Evolutionary conservation across 2,329 filamentous ascomycete species (phyloP), one percentile per base, ranked within the genome.

Genomic region (Epichloe sp.): DNA sequence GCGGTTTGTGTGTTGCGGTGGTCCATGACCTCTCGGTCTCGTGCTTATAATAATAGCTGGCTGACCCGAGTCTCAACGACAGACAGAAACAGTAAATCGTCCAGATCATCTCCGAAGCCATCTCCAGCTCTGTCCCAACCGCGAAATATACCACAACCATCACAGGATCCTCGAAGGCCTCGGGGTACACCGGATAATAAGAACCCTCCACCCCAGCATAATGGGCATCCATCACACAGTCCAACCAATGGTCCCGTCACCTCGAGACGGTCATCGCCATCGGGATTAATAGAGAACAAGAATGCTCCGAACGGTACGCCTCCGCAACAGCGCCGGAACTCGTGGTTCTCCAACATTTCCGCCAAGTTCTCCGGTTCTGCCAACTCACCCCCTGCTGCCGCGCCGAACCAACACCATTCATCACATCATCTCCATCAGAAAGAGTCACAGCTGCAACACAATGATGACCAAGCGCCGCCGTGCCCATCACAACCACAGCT

Each of bases 261-360:
- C 14, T 49, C 57, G 45, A 61, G 56, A 44, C 58, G 66, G 23
- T 54, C 57, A 3, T 63, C 65, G 35, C 60, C 67, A 46, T 68
- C 67, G 11, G 57, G 60, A 26, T 70, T 67, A n/a, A 57, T 65
- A 54, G 68, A 70, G 10, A 68, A 63, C 52, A 59, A 60, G 40
- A 53, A 41, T 37, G 53, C 55, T 21, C 54, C 58, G 49, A 56
- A 58, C 51, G 58, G 63, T 52, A 62, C 68, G 38, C 67, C 71
- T 2, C 66, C 71, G 7, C 70, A 72, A 45, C 74, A 73, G 44
- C 74, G 80, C 49, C 78, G 88, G 56, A 83, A 82, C 55, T 95
- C 90, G 14, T 98, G 93, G 93, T 90, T 97, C 62, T 88, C 87
- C 52, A 95, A 82, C 62, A 81, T 97, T 58, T 94, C 88, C 56